A percentile compares a stretch with the other conserved stretches of the same genome.
These are phyloP conservation scores for Sporisorium graminicola DNA, from an alignment of 1,284 basidiomycete genomes.

Conservation along the genomic window DNA sequence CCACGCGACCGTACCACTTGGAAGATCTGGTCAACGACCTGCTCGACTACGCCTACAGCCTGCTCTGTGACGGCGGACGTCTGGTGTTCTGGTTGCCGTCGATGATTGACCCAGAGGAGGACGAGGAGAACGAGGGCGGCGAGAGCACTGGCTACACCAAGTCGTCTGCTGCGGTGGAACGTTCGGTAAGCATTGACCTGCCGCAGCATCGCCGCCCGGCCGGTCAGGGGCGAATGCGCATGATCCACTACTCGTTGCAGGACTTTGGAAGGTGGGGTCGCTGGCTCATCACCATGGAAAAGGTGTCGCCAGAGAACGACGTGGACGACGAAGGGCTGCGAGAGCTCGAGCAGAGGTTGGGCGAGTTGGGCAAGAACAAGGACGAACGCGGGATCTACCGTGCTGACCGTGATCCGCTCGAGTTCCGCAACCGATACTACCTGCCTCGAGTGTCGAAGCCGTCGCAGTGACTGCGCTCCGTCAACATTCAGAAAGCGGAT, in stretches of 20 bases:
- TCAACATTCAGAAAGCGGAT: background rate
- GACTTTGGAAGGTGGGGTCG: conserved; percentile 96
- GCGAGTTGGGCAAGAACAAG: conserved; percentile 44
- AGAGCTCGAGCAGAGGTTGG: conserved; percentile 40
- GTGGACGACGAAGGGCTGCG: conserved; percentile 37
- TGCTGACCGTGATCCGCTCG: conserved; percentile 53
- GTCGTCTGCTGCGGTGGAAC: conserved; percentile 35
- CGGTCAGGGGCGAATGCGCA: conserved; percentile 49
- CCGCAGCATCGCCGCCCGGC: conserved; percentile 42
- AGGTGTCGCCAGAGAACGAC: conserved; percentile 45
- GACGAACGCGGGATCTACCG: conserved; percentile 45
- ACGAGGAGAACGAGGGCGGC: conserved; percentile 38
- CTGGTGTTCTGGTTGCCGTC: conserved; percentile 81
- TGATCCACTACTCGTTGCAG: conserved; percentile 86
- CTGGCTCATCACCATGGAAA: conserved; percentile 65
- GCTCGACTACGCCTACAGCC: conserved; percentile 82
- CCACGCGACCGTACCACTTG: conserved; percentile 92
- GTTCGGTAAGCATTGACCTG: conserved; percentile 77
- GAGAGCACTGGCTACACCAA: conserved; percentile 73
- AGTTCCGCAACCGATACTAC: conserved; percentile 61
- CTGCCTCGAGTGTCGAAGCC: conserved; percentile 30
- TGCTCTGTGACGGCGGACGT: conserved; percentile 86
- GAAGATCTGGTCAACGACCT: conserved; percentile 85
- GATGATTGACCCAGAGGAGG: conserved; percentile 57
- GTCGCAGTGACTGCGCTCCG: background rate